These are phyloP conservation scores for Cornus kousa DNA, from an alignment of 148 eudicot genomes.

Conservation along the genomic window DNA sequence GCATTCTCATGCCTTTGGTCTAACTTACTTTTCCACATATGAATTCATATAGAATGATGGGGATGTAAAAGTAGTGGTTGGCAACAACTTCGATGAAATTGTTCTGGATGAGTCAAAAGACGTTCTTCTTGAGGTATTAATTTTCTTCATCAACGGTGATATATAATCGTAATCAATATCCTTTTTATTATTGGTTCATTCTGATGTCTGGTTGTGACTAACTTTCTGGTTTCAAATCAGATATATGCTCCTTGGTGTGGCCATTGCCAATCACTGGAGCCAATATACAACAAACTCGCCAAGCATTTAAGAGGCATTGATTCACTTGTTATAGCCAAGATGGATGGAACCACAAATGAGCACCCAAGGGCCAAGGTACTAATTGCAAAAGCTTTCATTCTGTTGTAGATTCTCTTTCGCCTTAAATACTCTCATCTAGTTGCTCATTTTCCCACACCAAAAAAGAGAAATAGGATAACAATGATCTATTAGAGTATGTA, in stretches of 20 bases:
- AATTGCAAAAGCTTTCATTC: too few species aligned
- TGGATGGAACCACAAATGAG: slow-evolving; percentile 65
- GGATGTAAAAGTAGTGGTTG: slow-evolving; percentile 82
- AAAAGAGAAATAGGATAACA: too few species aligned
- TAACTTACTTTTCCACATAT: slow-evolving; percentile 9
- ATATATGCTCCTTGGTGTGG: slow-evolving; percentile 63
- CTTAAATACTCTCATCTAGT: too few species aligned
- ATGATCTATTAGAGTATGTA: too few species aligned
- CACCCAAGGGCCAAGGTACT: slow-evolving; percentile 57
- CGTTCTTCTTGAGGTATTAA: slow-evolving; percentile 58
- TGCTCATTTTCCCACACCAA: too few species aligned
- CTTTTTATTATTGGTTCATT: neutral
- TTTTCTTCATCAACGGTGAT: neutral
- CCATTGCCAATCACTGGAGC: slow-evolving; percentile 46
- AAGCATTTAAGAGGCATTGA: slow-evolving; percentile 38
- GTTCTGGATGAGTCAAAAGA: slow-evolving; percentile 66
- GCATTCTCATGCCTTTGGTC: neutral
- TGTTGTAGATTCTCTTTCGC: too few species aligned
- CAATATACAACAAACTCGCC: slow-evolving; percentile 47
- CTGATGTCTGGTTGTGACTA: neutral
- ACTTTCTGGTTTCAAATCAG: slow-evolving; percentile 14
- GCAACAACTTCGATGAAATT: slow-evolving; percentile 70
- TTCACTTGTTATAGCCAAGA: slow-evolving; percentile 54
- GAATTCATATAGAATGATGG: slow-evolving; percentile 56
- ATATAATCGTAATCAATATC: neutral